Conservation (phyloP, 176 grass and related monocot genomes). For the Eremochloa ophiuroides region DNA sequence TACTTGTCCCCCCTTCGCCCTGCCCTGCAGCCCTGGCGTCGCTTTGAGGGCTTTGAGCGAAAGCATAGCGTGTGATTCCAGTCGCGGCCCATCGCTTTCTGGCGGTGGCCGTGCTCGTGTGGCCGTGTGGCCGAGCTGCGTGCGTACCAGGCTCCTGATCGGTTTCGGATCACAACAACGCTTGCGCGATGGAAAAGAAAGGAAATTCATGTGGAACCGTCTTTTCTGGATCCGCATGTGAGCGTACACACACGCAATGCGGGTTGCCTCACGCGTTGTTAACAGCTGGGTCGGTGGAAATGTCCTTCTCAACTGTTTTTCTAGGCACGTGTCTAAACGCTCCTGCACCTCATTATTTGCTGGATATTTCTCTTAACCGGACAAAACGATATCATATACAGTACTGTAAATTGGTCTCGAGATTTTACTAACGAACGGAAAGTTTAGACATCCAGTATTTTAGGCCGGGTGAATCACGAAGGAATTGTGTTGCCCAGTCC, state of each 20-base stretch:
- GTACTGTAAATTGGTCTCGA: no score
- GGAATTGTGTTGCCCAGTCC: neutral
- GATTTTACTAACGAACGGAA: no score
- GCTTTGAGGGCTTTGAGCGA: neutral
- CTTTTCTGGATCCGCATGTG: neutral
- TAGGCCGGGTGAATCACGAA: no score
- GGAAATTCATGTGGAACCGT: no score
- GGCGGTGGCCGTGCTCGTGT: neutral
- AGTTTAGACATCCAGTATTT: no score
- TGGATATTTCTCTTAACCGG: no score
- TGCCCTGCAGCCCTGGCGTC: neutral
- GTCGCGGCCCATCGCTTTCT: neutral
- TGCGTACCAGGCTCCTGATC: no score
- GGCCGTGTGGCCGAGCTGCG: neutral
- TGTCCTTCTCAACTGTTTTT: neutral
- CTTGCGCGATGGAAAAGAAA: no score
- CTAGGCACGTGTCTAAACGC: neutral
- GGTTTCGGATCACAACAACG: no score
- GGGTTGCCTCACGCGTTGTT: no score
- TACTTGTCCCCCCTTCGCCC: neutral
- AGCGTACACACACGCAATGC: neutral
- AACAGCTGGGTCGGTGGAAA: neutral
- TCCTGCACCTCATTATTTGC: no score
- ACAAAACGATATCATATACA: no score
- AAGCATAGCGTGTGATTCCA: slow-evolving; percentile 3